Percentiles rank a stretch among this genome's conserved stretches.
phyloP scores from a whole-genome alignment of 352 stramenopile species.

The Paralagenidium karlingii region DNA sequence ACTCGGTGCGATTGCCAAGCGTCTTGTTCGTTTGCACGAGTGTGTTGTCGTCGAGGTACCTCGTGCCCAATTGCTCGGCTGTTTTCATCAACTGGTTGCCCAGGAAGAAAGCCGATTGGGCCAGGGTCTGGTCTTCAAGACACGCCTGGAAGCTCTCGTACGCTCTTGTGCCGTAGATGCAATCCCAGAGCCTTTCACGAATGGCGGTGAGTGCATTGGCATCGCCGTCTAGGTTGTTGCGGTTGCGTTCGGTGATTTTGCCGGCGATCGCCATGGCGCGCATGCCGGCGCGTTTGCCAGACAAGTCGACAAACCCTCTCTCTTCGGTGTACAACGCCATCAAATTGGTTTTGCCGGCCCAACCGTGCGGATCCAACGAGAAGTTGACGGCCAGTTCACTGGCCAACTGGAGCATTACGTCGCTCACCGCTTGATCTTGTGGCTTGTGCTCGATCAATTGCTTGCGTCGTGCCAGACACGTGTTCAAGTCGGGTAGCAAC shows the following conservation, averaged over 20 bases:
- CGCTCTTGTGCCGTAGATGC: no score
- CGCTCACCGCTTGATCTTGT: no score
- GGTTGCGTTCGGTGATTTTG: constrained; percentile 3
- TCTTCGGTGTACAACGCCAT: background rate
- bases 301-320: constrained; percentile 2
- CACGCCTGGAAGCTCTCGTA: background rate
- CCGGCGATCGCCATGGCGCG: background rate
- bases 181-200: constrained; percentile 1
- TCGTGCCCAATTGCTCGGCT: background rate
- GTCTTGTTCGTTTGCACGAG: background rate
- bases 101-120: background rate
- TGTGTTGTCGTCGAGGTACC: constrained; percentile 2
- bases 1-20: background rate
- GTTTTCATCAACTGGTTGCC: constrained; percentile 1
- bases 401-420: background rate
- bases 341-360: constrained; percentile 2
- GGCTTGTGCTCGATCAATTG: no score
- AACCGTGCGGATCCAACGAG: background rate
- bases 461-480: background rate
- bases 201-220: constrained; percentile 3
- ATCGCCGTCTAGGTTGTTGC: constrained; percentile 2
- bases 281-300: background rate
- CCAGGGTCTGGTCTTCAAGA: background rate
- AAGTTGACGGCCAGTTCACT: constrained; percentile 2
- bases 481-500: background rate